Base-by-base conservation (phyloP, 2,329 filamentous ascomycete species). In the Cordyceps fumosorosea region DNA sequence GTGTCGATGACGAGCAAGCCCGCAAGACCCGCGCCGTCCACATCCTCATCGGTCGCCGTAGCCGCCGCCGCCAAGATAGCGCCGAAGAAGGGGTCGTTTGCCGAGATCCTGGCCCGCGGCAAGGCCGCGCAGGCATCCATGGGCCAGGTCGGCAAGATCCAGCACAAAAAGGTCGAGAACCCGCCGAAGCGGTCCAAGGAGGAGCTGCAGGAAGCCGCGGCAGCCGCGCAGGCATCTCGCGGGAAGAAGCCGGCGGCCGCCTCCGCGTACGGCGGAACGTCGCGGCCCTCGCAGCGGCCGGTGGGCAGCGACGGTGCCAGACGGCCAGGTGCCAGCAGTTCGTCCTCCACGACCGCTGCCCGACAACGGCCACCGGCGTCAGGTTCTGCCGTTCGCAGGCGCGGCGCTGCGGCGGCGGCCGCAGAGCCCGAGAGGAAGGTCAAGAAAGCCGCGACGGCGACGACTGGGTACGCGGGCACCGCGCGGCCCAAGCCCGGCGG, bases 61-160 rank as follows among this genome's bases (percentile, higher is more conserved):
- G 77, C 68, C 67, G 79, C 75, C 71, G 78, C 73, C 20, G 68
- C 72, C 1, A 70, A 77, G 5, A 76, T 75, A 63, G 72, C 77
- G 1, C 86, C 85, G 1, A 91, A 91, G 73, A 90, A 89, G 69
- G 34, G 88, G 2, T 89, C 87, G 0, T 93, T 86, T 71, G 84
- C 86, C 44, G 89, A 91, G 69, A 88, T 91, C 64, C 81, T 93
- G 75, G 87, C 87, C 61, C 82, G 88, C 66, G 90, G 85, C 37
- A 86, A 89, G 69, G 84, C 84, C 64, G 87, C 84, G 14, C 84
- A 89, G 68, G 79, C 77, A 45, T 78, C 76, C 47, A 82, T 84
- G 77, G 82, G 78, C n/a, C 82, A 82, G 67, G 80, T 88, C 26
- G 88, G 88, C 61, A 86, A 85, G 67, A 90, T 91, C 66, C 89